These are phyloP conservation scores for Leishmania martiniquensis DNA, from an alignment of 208 protist species.

Conservation along the genomic window DNA sequence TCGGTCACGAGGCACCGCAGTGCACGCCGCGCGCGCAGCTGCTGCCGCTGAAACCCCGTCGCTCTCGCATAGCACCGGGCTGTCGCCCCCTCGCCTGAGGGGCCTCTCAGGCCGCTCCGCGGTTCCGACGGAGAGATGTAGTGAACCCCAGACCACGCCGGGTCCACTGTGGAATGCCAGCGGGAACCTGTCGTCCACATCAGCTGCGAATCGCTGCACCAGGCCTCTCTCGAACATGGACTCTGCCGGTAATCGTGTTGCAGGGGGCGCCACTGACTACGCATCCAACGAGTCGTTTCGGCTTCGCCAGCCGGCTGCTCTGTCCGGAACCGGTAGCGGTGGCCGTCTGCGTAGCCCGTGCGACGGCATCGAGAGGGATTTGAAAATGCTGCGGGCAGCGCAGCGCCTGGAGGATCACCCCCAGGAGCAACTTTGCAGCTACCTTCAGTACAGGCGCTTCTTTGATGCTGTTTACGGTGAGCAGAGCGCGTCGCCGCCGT, in stretches of 20 bases:
- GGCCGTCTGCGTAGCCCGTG: background rate
- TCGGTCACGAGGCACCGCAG: background rate
- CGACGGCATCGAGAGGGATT: background rate
- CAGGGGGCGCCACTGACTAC: background rate
- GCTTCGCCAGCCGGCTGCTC: constrained; percentile 3
- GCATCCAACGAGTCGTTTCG: constrained; percentile 13
- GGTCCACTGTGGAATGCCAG: background rate
- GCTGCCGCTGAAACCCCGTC: background rate
- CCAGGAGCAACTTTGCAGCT: constrained; percentile 9
- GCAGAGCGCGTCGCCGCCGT: background rate
- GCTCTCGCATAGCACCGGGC: background rate
- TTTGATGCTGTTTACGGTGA: constrained; percentile 27
- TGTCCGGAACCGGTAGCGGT: background rate
- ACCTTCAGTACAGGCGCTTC: constrained; percentile 35
- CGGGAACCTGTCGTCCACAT: background rate
- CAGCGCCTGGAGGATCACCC: background rate
- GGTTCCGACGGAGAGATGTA: background rate
- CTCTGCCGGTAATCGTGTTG: background rate
- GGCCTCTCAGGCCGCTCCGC: background rate
- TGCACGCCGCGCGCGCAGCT: background rate
- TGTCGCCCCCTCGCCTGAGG: too few species aligned
- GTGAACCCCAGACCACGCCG: background rate
- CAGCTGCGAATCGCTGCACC: background rate
- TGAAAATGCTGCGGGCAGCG: background rate
- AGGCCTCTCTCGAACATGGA: background rate